Percentiles rank a stretch among this genome's conserved stretches.
Conservation (phyloP, 2,329 filamentous ascomycete genomes). For the Botrytis fabae region DNA sequence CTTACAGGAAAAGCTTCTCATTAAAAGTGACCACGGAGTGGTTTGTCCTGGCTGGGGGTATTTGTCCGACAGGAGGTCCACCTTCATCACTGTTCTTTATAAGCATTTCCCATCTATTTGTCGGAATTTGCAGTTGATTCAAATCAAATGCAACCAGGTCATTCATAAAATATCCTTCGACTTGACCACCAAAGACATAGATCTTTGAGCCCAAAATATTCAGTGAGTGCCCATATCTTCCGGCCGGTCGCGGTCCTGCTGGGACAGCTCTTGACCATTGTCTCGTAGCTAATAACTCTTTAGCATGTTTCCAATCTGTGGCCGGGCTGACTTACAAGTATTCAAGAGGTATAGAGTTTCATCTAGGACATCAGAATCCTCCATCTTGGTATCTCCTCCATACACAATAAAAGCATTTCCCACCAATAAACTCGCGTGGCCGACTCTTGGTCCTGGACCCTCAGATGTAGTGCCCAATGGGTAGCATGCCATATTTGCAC, state of each 20-base stretch:
- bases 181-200: conserved; percentile 95
- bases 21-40: conserved; percentile 90
- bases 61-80: conserved; percentile 59
- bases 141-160: conserved; percentile 93
- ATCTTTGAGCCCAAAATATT: conserved; percentile 97
- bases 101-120: conserved; percentile 94
- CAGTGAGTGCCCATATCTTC: conserved; percentile 91
- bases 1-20: conserved; percentile 90
- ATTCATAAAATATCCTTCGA: conserved; percentile 98
- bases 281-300: conserved; percentile 69
- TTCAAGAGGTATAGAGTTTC: conserved; percentile 96
- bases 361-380: conserved; percentile 86
- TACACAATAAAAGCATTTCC: conserved; percentile 99
- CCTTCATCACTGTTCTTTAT: conserved; percentile 69
- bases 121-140: conserved; percentile 87
- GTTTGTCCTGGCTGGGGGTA: conserved; percentile 89
- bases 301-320: conserved; percentile 24
- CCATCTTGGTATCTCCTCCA: conserved; percentile 95
- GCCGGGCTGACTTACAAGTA: conserved; percentile 71
- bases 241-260: conserved; percentile 79
- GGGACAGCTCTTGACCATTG: conserved; percentile 97
- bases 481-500: conserved; percentile 83
- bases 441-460: conserved; percentile 90
- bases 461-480: conserved; percentile 89
- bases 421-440: conserved; percentile 89